Evolutionary conservation across 2,329 filamentous ascomycete genomes (phyloP), one percentile per base, ranked within the genome.

Genomic region (Lasiodiplodia theobromae): DNA sequence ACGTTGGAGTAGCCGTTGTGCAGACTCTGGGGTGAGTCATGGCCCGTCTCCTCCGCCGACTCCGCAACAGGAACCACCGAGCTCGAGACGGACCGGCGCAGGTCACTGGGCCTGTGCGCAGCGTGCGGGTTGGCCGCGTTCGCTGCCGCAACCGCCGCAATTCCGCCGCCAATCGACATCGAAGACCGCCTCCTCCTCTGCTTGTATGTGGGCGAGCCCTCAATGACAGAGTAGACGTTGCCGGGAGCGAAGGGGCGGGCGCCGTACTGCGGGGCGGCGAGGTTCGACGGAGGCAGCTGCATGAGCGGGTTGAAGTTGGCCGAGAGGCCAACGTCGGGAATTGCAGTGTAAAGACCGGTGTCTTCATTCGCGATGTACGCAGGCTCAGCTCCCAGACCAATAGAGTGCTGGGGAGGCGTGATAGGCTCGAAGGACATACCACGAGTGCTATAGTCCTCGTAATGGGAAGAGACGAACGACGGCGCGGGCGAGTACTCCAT

Each of bases 311-410:
- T 93, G 77, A 97, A 89, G 16, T 88, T 88, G 72, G 90, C 89
- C 72, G 93, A 90, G 69, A 90, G 86, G 70, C 92, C 86, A 77
- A 96, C 90, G 76, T 98, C 95, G 12, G 95, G 94, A 74, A 98
- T 97, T 54, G 93, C 94, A 66, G 94, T 95, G 86, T 97, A 98
- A 58, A 98, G 86, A 69, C 94, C 94, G 56, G 95, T 97, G 80
- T 98, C 96, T 83, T 99, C 96, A 78, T 97, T 97, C 71, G 95
- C 93, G 79, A 99, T 97, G 83, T 98, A 99, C 11, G 96, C 93
- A 11, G 96, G 94, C 84, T 99, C 96, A 51, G 91, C 87, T 70
- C 91, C 88, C 72, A 97, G 90, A 71, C 88, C 90, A 69, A 96
- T 83, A 16, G 92, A 89, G 81, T 97, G 93, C 79, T 98, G 96